Conservation (phyloP, 495 filamentous ascomycete species). For the Pseudotulostoma volvatum region DNA sequence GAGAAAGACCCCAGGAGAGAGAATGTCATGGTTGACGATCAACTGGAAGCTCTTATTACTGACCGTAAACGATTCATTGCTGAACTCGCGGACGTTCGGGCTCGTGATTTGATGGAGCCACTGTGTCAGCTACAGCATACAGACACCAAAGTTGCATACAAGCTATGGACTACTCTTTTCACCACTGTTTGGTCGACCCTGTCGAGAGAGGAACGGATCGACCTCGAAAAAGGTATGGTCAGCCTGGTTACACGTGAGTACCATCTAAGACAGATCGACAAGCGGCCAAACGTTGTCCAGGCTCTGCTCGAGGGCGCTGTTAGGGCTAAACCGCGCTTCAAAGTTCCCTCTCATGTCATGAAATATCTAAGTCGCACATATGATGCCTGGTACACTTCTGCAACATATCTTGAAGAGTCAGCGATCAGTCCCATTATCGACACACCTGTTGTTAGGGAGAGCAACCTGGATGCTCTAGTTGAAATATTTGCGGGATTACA, state of each 20-base stretch:
- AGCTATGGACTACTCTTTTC: slow-evolving; percentile 83
- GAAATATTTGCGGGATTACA: slow-evolving; percentile 78
- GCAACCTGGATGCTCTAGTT: slow-evolving; percentile 82
- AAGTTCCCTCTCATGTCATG: slow-evolving; percentile 86
- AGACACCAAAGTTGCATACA: slow-evolving; percentile 58
- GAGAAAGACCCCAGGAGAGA: slow-evolving; percentile 55
- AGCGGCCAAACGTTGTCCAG: slow-evolving; percentile 85
- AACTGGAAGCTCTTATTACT: slow-evolving; percentile 63
- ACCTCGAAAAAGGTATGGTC: slow-evolving; percentile 79
- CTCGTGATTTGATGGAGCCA: slow-evolving; percentile 77
- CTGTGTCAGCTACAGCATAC: slow-evolving; percentile 90
- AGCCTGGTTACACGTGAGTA: slow-evolving; percentile 82
- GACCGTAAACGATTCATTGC: slow-evolving; percentile 64
- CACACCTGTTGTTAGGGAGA: slow-evolving; percentile 67
- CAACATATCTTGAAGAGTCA: slow-evolving; percentile 67
- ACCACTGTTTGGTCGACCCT: slow-evolving; percentile 85
- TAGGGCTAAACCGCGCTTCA: slow-evolving; percentile 65
- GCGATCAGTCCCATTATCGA: slow-evolving; percentile 74
- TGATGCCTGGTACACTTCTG: slow-evolving; percentile 87
- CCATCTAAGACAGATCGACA: slow-evolving; percentile 83
- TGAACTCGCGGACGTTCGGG: slow-evolving; percentile 68
- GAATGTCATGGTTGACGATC: slow-evolving; percentile 59
- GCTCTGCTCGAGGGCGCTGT: slow-evolving; percentile 75
- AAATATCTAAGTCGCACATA: slow-evolving; percentile 85
- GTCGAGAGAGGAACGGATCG: slow-evolving; percentile 72